These are phyloP conservation scores for Diaporthe sp. DNA, from an alignment of 2,329 filamentous ascomycete species.

Conservation along the genomic window DNA sequence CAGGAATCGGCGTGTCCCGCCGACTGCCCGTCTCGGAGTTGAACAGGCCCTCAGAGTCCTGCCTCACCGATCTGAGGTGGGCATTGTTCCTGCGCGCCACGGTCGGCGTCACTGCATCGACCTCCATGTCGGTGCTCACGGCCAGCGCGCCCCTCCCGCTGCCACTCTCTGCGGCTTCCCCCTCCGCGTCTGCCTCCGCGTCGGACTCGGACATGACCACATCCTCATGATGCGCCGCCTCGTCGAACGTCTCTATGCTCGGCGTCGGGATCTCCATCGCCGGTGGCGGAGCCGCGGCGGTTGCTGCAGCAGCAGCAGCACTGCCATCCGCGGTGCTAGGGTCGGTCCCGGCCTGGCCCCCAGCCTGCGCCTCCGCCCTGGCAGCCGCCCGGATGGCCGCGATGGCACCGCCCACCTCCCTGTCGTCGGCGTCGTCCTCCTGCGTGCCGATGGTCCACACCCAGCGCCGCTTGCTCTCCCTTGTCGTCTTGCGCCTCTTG, in stretches of 20 bases:
- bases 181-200: constrained; percentile 54
- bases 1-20: constrained; percentile 52
- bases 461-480: constrained; percentile 74
- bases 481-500: constrained; percentile 63
- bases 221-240: constrained; percentile 48
- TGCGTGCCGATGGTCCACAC: constrained; percentile 73
- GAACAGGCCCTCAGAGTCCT: constrained; percentile 47
- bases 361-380: constrained; percentile 37
- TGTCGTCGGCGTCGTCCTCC: constrained; percentile 60
- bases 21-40: constrained; percentile 47
- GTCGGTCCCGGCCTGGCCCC: constrained; percentile 43
- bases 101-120: constrained; percentile 56
- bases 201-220: constrained; percentile 61
- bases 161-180: not conserved
- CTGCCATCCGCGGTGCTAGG: not conserved
- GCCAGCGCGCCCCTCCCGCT: constrained; percentile 25
- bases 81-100: constrained; percentile 41
- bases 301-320: not conserved
- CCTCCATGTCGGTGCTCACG: constrained; percentile 48
- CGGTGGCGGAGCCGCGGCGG: constrained; percentile 3
- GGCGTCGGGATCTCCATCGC: constrained; percentile 53
- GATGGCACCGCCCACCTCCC: constrained; percentile 57
- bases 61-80: constrained; percentile 36
- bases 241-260: constrained; percentile 55
- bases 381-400: constrained; percentile 52